Conservation (phyloP, 306 rosid species). For the Castanea sativa region DNA sequence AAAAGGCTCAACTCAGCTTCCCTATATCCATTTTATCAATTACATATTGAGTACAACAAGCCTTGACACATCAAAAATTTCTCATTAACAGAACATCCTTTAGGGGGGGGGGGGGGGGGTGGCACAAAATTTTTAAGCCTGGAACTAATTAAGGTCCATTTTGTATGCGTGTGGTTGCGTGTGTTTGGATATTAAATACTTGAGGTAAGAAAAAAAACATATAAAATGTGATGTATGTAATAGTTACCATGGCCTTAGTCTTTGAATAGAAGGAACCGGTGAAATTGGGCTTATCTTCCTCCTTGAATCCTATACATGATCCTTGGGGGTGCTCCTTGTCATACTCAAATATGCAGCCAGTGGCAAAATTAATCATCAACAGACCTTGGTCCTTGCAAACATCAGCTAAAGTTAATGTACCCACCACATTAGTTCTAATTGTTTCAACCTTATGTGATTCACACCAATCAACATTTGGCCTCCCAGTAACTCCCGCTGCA, state of each 20-base stretch:
- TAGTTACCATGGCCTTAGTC: constrained; percentile 21
- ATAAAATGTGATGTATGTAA: too few species aligned
- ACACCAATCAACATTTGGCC: constrained; percentile 93
- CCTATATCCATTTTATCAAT: neutral
- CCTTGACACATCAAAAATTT: neutral
- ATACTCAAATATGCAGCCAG: constrained; percentile 78
- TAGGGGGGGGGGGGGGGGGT: too few species aligned
- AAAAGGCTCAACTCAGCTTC: neutral
- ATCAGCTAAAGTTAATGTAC: constrained; percentile 61
- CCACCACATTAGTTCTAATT: constrained; percentile 65
- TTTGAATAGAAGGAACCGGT: constrained; percentile 65
- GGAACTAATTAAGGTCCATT: too few species aligned
- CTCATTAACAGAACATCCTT: too few species aligned
- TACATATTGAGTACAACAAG: neutral
- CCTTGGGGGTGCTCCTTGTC: constrained; percentile 53
- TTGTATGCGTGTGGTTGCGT: too few species aligned
- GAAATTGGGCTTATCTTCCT: constrained; percentile 70
- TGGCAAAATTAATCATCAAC: constrained; percentile 65
- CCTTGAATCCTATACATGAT: constrained; percentile 68
- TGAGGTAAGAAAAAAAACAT: too few species aligned
- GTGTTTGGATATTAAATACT: too few species aligned
- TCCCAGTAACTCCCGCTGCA: constrained; percentile 86
- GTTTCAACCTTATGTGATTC: constrained; percentile 76
- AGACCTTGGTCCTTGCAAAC: constrained; percentile 55
- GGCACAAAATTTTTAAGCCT: too few species aligned